Percentiles rank a stretch among this genome's conserved stretches.
phyloP scores from a whole-genome alignment of 176 grass and related monocot species.

The Pharus latifolius region DNA sequence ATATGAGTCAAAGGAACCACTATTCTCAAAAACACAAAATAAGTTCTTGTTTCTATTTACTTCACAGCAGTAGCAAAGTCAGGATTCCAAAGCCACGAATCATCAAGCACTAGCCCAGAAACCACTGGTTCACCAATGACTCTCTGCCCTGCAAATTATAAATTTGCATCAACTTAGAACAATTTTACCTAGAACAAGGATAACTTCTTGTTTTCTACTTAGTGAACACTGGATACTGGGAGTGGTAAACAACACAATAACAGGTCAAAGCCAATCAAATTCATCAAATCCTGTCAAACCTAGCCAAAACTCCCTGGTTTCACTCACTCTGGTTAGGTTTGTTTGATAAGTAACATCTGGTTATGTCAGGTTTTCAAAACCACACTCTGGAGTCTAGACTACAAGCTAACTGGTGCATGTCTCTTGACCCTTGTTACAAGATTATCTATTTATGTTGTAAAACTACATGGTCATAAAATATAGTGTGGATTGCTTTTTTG shows the following conservation, averaged over 20 bases:
- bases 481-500: not conserved
- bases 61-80: slow-evolving; percentile 79
- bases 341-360: no score
- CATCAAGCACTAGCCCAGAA: slow-evolving; percentile 87
- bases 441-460: not conserved
- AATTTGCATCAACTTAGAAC: slow-evolving; percentile 13
- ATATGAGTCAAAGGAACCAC: slow-evolving; percentile 12
- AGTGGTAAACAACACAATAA: no score
- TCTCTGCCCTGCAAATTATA: slow-evolving; percentile 60
- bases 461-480: not conserved
- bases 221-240: no score
- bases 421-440: not conserved
- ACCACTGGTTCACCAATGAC: slow-evolving; percentile 90
- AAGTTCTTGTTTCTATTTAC: slow-evolving; percentile 23
- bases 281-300: no score
- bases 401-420: not conserved
- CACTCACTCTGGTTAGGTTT: no score
- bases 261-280: no score
- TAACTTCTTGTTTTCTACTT: no score
- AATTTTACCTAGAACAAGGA: no score
- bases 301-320: no score
- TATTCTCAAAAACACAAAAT: not conserved
- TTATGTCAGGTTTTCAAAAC: no score
- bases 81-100: slow-evolving; percentile 94
- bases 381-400: not conserved